Conservation (phyloP, 768 basidiomycete genomes). For the Butyriboletus loyo region DNA sequence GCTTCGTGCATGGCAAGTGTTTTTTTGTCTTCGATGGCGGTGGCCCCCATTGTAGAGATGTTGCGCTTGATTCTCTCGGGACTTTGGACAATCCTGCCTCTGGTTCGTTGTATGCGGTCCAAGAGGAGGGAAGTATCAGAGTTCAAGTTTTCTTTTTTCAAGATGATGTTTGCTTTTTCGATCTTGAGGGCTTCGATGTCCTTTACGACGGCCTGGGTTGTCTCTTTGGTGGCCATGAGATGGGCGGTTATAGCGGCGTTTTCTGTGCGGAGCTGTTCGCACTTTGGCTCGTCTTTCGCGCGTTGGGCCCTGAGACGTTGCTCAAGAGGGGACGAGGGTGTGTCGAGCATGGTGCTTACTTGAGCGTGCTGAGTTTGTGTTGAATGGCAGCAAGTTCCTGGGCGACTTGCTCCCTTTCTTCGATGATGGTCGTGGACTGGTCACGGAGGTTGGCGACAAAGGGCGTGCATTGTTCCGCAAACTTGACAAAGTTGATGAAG, state of each 20-base stretch:
- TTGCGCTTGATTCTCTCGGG: conserved; percentile 86
- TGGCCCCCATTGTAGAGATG: conserved; percentile 71
- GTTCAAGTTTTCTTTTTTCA: conserved; percentile 68
- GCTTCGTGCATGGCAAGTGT: conserved; percentile 61
- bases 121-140: conserved; percentile 55
- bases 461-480: conserved; percentile 68
- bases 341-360: conserved; percentile 39
- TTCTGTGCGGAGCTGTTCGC: conserved; percentile 55
- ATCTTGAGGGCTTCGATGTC: conserved; percentile 70
- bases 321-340: background rate
- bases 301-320: conserved; percentile 49
- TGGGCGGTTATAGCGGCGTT: conserved; percentile 61
- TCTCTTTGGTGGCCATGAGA: conserved; percentile 68
- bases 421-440: conserved; percentile 50
- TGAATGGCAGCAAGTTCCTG: conserved; percentile 49
- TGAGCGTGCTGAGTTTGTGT: conserved; percentile 50
- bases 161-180: conserved; percentile 60
- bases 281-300: conserved; percentile 66
- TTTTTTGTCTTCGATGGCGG: conserved; percentile 68
- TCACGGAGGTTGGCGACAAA: conserved; percentile 63
- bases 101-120: conserved; percentile 61
- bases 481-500: conserved; percentile 92
- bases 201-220: conserved; percentile 54
- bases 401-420: conserved; percentile 58
- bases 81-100: conserved; percentile 82